Base-by-base conservation (phyloP, 768 basidiomycete species). In the Leucocoprinus leucothites region DNA sequence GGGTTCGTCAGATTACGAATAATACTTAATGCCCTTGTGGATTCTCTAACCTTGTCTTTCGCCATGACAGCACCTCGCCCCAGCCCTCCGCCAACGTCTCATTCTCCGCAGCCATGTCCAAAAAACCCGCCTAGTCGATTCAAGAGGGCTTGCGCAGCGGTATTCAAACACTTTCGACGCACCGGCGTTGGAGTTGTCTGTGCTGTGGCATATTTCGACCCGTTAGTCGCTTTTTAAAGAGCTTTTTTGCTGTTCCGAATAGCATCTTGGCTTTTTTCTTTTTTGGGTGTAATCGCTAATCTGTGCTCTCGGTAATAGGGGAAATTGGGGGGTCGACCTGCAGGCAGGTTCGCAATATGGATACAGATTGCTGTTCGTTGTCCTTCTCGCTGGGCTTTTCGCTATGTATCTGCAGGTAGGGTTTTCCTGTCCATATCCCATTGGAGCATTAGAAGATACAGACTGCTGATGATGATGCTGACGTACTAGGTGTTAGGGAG, bases 321-420 rank as follows among this genome's bases (percentile, higher is more conserved):
- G 92, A 25, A 95, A 94, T 64, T 94, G 92, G 93, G 84, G 87
- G 16, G 92, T 94, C 14, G 93, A 94, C 71, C 73, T 95, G 7
- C 87, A 91, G 69, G 93, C 93, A 1, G 93, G 93, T 9, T 88
- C 89, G 18, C 68, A 85, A 53, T 95, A 80, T 65, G 94, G 95
- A 0, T 97, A 96, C 70, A 82, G 81, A 57, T 76, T 95, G 13
- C 79, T 98, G 26, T 95, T 96, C 69, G 77, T 91, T 14, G 86
- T 98, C 9, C 78, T 97, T 5, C 67, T 97, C 18, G 76, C 94
- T 1, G 93, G 93, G 9, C 59, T 95, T 7, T 85, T 91, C 53
- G 94, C 91, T 14, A 86, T 89, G 1, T 84, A 90, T 58, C 75
- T 94, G 14, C 95, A 97, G 81, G 89, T 82, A 44, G 36, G 69